These are phyloP conservation scores for Achlya hypogyna DNA, from an alignment of 352 stramenopile species.

Conservation along the genomic window DNA sequence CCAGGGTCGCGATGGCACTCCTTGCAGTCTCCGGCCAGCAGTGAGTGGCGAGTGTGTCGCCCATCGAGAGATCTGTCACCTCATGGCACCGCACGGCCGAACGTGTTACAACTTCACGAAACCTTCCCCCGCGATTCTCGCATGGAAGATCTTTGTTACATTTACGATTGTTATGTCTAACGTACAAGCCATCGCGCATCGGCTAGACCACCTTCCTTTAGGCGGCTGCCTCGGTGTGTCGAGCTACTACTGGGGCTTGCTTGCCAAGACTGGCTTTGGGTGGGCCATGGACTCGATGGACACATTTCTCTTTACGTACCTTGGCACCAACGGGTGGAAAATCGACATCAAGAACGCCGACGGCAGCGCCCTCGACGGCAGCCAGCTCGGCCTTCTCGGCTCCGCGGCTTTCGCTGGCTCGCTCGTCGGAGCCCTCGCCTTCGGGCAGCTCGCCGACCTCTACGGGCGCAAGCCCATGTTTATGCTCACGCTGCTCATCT, in stretches of 20 bases:
- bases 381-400: slow-evolving; percentile 29
- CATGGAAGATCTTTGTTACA: too few relatives aligned
- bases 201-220: slow-evolving; percentile 39
- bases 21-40: too few relatives aligned
- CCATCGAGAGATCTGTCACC: too few relatives aligned
- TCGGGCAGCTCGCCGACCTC: slow-evolving; percentile 50
- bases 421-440: slow-evolving; percentile 48
- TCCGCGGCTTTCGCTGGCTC: slow-evolving; percentile 48
- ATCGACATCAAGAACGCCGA: background rate
- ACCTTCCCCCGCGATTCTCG: too few relatives aligned
- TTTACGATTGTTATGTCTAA: too few relatives aligned
- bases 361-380: background rate
- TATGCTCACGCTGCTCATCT: slow-evolving; percentile 57
- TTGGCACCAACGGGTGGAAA: too few relatives aligned
- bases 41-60: too few relatives aligned
- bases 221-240: slow-evolving; percentile 39
- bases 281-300: slow-evolving; percentile 77
- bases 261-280: slow-evolving; percentile 49
- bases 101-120: too few relatives aligned
- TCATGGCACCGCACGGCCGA: too few relatives aligned
- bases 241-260: slow-evolving; percentile 61
- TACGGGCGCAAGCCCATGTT: slow-evolving; percentile 57
- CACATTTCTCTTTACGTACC: slow-evolving; percentile 68
- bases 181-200: slow-evolving; percentile 54
- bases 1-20: too few relatives aligned